Evolutionary conservation across 2,329 filamentous ascomycete genomes (phyloP).

Genomic region (Stemphylium beticola): DNA sequence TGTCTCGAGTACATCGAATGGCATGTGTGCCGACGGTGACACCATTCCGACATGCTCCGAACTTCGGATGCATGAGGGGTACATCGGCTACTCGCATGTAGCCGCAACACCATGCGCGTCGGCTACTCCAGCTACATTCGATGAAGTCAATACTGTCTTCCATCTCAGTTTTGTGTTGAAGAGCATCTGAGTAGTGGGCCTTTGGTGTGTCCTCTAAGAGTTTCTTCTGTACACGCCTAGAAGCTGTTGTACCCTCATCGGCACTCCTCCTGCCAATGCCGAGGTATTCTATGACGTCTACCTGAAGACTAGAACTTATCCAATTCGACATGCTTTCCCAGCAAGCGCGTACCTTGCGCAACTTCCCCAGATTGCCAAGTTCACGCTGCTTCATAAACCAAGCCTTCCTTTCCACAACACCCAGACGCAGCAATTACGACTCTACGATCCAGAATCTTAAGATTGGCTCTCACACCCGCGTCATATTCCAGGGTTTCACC

Average conservation of each 20-base stretch:
- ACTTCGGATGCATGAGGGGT: conserved; percentile 12
- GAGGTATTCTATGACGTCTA: conserved; percentile 13
- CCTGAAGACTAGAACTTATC: conserved; percentile 4
- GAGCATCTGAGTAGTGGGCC: neutral
- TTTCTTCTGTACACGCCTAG: neutral
- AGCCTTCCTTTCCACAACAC: conserved; percentile 38
- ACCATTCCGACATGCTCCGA: conserved; percentile 6
- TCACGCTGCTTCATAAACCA: conserved; percentile 10
- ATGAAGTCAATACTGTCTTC: conserved; percentile 2
- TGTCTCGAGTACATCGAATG: neutral
- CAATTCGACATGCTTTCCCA: conserved; percentile 20
- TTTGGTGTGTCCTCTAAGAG: neutral
- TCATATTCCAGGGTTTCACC: conserved; percentile 75
- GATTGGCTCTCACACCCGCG: conserved; percentile 69
- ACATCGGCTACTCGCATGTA: conserved; percentile 24
- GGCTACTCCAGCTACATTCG: conserved; percentile 13
- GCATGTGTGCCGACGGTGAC: neutral
- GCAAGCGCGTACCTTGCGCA: conserved; percentile 18
- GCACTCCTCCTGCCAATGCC: neutral
- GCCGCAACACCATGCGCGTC: conserved; percentile 12
- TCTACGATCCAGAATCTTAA: conserved; percentile 70
- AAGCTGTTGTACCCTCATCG: neutral
- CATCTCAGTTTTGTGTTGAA: neutral
- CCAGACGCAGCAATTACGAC: conserved; percentile 55
- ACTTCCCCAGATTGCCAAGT: conserved; percentile 1